Conservation (phyloP, 2,329 filamentous ascomycete species). For the Penicillium hordei region DNA sequence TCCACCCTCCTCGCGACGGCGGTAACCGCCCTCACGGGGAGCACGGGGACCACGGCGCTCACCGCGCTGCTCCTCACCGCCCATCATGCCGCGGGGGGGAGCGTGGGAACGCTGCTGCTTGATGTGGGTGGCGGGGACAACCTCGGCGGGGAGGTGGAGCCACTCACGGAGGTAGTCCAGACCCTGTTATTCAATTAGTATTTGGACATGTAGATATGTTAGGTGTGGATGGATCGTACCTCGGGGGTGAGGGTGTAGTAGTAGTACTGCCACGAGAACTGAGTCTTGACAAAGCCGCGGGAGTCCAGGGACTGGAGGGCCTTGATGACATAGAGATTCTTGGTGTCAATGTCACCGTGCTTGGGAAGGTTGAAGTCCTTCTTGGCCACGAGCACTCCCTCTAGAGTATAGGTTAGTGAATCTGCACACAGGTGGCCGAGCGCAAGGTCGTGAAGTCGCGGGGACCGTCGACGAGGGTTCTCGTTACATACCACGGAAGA, state of each 20-base stretch:
- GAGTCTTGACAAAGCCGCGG: constrained; percentile 98
- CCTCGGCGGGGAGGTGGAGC: constrained; percentile 99
- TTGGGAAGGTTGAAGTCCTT: constrained; percentile 99
- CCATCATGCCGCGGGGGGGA: constrained; percentile 98
- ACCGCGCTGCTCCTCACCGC: constrained; percentile 69
- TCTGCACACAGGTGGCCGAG: neutral
- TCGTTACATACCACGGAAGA: constrained; percentile 75
- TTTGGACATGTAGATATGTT: neutral
- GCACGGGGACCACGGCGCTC: constrained; percentile 75
- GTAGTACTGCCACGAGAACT: constrained; percentile 99
- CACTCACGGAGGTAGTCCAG: constrained; percentile 99
- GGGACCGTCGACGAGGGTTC: constrained; percentile 16
- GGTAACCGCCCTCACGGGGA: constrained; percentile 82
- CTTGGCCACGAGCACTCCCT: constrained; percentile 90
- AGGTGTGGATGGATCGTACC: constrained; percentile 23
- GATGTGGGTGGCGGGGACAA: constrained; percentile 99
- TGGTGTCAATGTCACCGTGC: constrained; percentile 97
- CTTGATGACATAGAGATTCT: constrained; percentile 99
- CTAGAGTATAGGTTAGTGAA: constrained; percentile 40
- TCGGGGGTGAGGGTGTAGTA: constrained; percentile 99
- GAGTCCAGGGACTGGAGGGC: constrained; percentile 97
- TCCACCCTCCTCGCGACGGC: constrained; percentile 77
- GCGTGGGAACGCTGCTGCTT: constrained; percentile 99
- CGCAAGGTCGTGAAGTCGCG: constrained; percentile 9
- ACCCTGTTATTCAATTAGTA: constrained; percentile 52